phyloP scores from a whole-genome alignment of 345 rosid species.

The Mercurialis annua region DNA sequence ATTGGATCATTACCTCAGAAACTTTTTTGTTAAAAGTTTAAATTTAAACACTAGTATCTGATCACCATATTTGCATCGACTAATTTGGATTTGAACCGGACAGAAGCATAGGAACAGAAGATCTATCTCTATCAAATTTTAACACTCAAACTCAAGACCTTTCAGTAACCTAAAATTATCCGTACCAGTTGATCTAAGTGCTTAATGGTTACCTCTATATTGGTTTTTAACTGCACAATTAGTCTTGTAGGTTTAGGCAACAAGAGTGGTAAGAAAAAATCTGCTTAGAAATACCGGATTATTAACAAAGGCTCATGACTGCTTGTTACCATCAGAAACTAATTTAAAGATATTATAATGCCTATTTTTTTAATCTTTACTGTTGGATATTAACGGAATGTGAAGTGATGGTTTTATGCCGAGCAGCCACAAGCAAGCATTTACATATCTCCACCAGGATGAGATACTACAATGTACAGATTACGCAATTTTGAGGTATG shows the following conservation, averaged over 20 bases:
- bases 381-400: neutral
- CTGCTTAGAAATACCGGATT: neutral
- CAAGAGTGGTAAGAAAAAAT: neutral
- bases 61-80: neutral
- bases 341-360: neutral
- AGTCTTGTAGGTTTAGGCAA: neutral
- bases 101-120: too few relatives aligned
- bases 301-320: neutral
- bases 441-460: neutral
- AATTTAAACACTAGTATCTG: neutral
- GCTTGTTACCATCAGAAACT: too few relatives aligned
- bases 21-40: too few relatives aligned
- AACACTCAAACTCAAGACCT: too few relatives aligned
- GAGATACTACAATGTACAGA: neutral
- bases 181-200: too few relatives aligned
- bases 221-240: neutral
- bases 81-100: too few relatives aligned
- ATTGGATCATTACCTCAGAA: too few relatives aligned
- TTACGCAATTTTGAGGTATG: neutral
- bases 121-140: neutral
- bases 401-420: neutral
- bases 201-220: too few relatives aligned
- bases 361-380: neutral
- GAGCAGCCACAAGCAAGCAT: neutral
- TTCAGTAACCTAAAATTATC: too few relatives aligned